These are phyloP conservation scores for Pestalotiopsis sp. DNA, from an alignment of 2,329 filamentous ascomycete species.

Conservation along the genomic window DNA sequence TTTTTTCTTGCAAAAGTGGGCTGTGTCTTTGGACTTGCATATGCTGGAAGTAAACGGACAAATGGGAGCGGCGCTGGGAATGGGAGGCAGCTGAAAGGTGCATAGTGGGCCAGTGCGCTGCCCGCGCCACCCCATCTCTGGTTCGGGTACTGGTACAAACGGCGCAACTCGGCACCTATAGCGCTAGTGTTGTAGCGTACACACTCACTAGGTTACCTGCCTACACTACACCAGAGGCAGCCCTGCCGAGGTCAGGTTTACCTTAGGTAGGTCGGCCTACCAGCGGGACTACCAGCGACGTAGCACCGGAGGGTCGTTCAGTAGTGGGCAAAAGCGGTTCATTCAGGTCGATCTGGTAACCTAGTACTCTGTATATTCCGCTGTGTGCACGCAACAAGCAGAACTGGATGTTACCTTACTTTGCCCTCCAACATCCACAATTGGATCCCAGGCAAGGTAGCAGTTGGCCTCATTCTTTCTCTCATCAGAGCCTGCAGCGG, in stretches of 20 bases:
- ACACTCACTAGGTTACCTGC: not conserved
- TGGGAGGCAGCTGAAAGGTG: conserved; percentile 34
- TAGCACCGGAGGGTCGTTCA: not conserved
- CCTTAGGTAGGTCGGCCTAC: too few relatives aligned
- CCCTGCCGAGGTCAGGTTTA: not conserved
- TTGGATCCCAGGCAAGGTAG: not conserved
- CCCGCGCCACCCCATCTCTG: conserved; percentile 21
- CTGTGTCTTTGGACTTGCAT: conserved; percentile 36
- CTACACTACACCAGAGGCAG: not conserved
- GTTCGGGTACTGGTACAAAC: conserved; percentile 11
- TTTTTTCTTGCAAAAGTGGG: conserved; percentile 21
- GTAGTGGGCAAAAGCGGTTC: not conserved
- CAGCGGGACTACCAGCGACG: not conserved
- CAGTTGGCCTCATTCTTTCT: not conserved
- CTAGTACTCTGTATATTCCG: not conserved
- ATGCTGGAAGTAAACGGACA: conserved; percentile 26
- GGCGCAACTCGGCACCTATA: not conserved
- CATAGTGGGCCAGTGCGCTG: conserved; percentile 27
- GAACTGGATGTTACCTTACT: not conserved
- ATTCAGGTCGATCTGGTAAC: not conserved
- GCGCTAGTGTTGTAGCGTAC: not conserved
- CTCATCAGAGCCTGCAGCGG: not conserved
- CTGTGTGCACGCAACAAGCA: not conserved
- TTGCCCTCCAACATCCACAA: not conserved
- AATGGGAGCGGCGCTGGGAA: conserved; percentile 29